Evolutionary conservation across 495 filamentous ascomycete species (phyloP).

Genomic region (Talaromyces borbonicus): DNA sequence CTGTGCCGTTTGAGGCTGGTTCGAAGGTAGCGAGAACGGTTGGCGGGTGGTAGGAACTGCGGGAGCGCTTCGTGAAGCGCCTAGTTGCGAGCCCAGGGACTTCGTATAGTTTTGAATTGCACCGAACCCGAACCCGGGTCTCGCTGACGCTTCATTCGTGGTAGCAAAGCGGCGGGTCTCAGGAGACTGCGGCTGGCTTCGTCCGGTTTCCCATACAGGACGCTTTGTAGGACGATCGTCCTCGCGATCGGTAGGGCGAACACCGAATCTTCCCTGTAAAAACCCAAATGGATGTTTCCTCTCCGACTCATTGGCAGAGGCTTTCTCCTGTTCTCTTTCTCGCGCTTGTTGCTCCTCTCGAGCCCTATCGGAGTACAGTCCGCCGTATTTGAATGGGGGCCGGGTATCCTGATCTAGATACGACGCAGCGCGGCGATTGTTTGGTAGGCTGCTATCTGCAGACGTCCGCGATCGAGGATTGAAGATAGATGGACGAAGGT

Average conservation of each 20-base stretch:
- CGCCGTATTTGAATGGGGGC: slow-evolving; percentile 18
- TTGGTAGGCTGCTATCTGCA: slow-evolving; percentile 18
- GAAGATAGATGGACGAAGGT: slow-evolving; percentile 26
- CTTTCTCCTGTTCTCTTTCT: slow-evolving; percentile 24
- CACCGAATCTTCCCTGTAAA: slow-evolving; percentile 16
- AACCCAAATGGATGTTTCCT: slow-evolving; percentile 17
- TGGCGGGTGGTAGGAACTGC: slow-evolving; percentile 6
- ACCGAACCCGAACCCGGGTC: slow-evolving; percentile 34
- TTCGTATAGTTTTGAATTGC: slow-evolving; percentile 41
- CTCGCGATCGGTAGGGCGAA: slow-evolving; percentile 29
- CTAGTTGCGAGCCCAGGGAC: slow-evolving; percentile 30
- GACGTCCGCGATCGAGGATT: slow-evolving; percentile 28
- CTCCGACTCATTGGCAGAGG: slow-evolving; percentile 22
- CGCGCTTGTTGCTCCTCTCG: slow-evolving; percentile 31
- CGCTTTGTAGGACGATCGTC: slow-evolving; percentile 19
- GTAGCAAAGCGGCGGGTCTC: slow-evolving; percentile 26
- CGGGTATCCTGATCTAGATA: slow-evolving; percentile 25
- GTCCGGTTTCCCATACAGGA: slow-evolving; percentile 29
- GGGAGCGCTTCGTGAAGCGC: slow-evolving; percentile 19
- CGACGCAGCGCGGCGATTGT: slow-evolving; percentile 17
- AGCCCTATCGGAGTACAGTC: slow-evolving; percentile 34
- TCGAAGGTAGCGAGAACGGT: slow-evolving; percentile 23
- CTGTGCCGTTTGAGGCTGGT: slow-evolving; percentile 24
- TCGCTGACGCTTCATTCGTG: slow-evolving; percentile 23
- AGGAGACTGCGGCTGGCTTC: slow-evolving; percentile 32